Percentiles rank a stretch among this genome's conserved stretches.
Conservation (phyloP, 2,329 filamentous ascomycete genomes). For the Parastagonospora avenae region DNA sequence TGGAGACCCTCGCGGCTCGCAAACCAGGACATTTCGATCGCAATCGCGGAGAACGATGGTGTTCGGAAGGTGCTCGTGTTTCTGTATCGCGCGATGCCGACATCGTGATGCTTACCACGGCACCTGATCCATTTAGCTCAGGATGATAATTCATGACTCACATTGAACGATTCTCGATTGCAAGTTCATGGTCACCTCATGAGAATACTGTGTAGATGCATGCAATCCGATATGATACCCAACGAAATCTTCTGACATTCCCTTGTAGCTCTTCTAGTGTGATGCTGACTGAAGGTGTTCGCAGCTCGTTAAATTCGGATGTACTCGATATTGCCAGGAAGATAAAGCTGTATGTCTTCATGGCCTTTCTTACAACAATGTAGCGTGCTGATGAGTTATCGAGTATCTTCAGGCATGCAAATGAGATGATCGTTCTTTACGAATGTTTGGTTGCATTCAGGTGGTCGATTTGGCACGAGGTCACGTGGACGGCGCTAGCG, state of each 20-base stretch:
- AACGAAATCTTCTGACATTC: not conserved
- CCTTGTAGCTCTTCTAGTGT: no score
- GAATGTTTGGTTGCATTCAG: not conserved
- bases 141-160: slow-evolving; percentile 17
- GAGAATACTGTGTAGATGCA: no score
- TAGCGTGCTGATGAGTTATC: no score
- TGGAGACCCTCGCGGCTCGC: no score
- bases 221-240: not conserved
- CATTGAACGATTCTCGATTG: slow-evolving; percentile 7
- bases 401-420: not conserved
- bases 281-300: no score
- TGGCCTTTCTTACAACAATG: no score
- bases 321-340: no score
- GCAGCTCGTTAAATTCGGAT: no score
- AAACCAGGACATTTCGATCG: no score
- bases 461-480: not conserved
- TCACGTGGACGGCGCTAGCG: slow-evolving; percentile 5
- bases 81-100: not conserved
- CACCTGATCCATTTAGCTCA: slow-evolving; percentile 4
- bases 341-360: no score
- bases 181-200: not conserved
- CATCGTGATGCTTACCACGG: not conserved
- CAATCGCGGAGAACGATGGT: no score
- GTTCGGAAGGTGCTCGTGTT: no score
- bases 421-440: not conserved